Conservation (phyloP, 176 grass and related monocot species). For the Tillandsia leiboldiana region DNA sequence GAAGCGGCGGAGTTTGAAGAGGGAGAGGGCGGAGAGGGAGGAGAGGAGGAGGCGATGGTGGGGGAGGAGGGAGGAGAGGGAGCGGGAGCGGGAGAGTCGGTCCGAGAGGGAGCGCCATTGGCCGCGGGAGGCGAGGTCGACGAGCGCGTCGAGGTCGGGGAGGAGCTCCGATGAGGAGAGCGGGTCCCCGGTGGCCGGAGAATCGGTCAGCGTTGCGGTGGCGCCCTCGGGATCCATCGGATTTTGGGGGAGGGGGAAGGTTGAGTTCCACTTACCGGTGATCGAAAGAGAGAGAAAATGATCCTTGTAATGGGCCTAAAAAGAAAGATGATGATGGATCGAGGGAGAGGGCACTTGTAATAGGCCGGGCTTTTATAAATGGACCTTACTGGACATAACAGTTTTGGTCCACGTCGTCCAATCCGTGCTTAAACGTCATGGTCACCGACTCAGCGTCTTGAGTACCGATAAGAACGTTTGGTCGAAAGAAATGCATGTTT, state of each 20-base stretch:
- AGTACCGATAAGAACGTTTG: too few relatives aligned
- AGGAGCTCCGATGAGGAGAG: constrained; percentile 20
- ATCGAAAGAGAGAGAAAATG: too few relatives aligned
- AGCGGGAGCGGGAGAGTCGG: constrained; percentile 37
- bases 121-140: constrained; percentile 65
- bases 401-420: too few relatives aligned
- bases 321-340: too few relatives aligned
- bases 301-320: too few relatives aligned
- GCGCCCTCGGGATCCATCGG: neutral
- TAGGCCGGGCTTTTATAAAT: too few relatives aligned
- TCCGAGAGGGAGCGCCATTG: constrained; percentile 71
- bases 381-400: too few relatives aligned
- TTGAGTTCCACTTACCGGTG: too few relatives aligned
- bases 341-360: too few relatives aligned
- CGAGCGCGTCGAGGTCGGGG: constrained; percentile 43
- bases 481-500: too few relatives aligned
- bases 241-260: neutral
- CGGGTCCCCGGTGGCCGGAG: constrained; percentile 1
- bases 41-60: constrained; percentile 65
- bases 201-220: neutral
- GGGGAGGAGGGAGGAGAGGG: constrained; percentile 30
- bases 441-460: too few relatives aligned
- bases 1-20: constrained; percentile 78
- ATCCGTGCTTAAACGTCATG: too few relatives aligned
- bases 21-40: constrained; percentile 63